Base-by-base conservation (phyloP, 768 basidiomycete genomes). In the Russula abietina region DNA sequence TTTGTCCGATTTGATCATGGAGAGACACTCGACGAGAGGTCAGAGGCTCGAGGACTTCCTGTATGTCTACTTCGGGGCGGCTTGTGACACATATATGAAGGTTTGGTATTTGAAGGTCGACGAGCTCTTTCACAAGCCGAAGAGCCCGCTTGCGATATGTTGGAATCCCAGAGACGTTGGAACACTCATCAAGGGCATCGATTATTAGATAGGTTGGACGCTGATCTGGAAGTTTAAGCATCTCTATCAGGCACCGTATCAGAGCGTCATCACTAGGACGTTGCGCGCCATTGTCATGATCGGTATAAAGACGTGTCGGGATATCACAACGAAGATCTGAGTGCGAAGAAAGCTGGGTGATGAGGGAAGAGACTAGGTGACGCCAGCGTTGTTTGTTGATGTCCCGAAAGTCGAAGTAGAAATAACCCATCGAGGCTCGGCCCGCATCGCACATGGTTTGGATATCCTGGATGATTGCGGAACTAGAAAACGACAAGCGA, bases 341-440 rank as follows among this genome's bases (percentile, higher is more conserved):
- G 5, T 11, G 30, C 7, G 16, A 2, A 14, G 53, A 55, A 1
- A 61, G 32, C n/a, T 61, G 60, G 24, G 33, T 55, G 22, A 55
- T 38, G 17, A 62, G 26, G 12, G 61, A 62, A 10, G 22, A 17
- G 14, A 62, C 10, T 6, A 62, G 19, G 22, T 55, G n/a, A 32
- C 12, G 12, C 28, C 43, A 28, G 3, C 19, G 26, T 36, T 62
- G 61, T 16, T 46, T 55, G 5, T 32, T 6, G 2, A 17, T 24
- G 28, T 60, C 17, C n/a, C 43, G 30, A 16, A 45, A 54, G 22
- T 60, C 59, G 22, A 52, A 60, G 16, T 45, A 46, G n/a, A 53
- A 60, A n/a, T 60, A 60, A 2, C 10, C 33, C 32, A 54, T 50
- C 3, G 43, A 46, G 10, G 52, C 59, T 38, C 10, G 19, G 14